Percentiles rank a stretch among this genome's conserved stretches.
phyloP scores from a whole-genome alignment of 73 alveolate genomes.

The Uronychia setigera region DNA sequence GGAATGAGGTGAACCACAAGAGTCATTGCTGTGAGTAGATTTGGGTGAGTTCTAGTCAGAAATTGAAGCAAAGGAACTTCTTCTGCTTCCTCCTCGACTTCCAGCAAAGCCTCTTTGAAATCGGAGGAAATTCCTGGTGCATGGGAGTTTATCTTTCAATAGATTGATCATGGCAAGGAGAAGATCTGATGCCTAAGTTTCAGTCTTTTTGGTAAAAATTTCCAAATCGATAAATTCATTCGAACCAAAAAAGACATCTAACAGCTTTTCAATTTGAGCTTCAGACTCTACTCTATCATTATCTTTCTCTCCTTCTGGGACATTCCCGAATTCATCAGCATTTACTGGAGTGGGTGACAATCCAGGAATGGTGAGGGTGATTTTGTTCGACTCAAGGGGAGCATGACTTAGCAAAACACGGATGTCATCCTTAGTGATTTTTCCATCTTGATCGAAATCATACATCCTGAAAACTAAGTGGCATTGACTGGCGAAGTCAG shows the following conservation, averaged over 20 bases:
- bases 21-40: not conserved
- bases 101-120: slow-evolving; percentile 30
- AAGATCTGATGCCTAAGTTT: slow-evolving; percentile 44
- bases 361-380: not conserved
- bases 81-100: not conserved
- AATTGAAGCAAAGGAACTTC: no score
- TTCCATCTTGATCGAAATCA: slow-evolving; percentile 38
- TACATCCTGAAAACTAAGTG: slow-evolving; percentile 25
- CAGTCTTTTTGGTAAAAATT: slow-evolving; percentile 25
- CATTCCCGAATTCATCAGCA: no score
- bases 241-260: slow-evolving; percentile 33
- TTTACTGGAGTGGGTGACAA: slow-evolving; percentile 62
- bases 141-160: slow-evolving; percentile 52
- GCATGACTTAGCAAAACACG: slow-evolving; percentile 9
- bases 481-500: slow-evolving; percentile 65
- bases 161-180: slow-evolving; percentile 37
- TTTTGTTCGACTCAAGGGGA: slow-evolving; percentile 14
- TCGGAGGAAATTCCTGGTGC: slow-evolving; percentile 48
- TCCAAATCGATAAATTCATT: slow-evolving; percentile 12
- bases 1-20: not conserved
- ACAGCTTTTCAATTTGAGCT: slow-evolving; percentile 29
- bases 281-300: slow-evolving; percentile 26
- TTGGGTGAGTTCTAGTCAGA: not conserved
- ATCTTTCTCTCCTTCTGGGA: slow-evolving; percentile 8
- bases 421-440: slow-evolving; percentile 20